Conservation (phyloP, 495 filamentous ascomycete species). For the Poronia punctata region DNA sequence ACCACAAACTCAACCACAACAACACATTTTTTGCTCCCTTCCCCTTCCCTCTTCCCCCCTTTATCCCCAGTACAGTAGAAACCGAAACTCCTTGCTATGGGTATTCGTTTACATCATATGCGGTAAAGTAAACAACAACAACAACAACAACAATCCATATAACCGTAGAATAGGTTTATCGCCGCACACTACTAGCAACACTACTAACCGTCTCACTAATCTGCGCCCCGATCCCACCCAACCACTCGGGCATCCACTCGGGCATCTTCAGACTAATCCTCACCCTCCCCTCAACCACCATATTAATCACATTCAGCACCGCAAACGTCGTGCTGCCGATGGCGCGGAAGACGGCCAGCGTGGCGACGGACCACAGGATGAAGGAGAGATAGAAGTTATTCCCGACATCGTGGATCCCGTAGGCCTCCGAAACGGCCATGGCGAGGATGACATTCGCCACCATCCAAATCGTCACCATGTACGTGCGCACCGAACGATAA, state of each 20-base stretch:
- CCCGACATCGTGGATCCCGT: slow-evolving; percentile 58
- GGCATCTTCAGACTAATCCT: slow-evolving; percentile 50
- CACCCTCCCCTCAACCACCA: slow-evolving; percentile 77
- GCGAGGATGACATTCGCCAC: slow-evolving; percentile 82
- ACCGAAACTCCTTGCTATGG: no score
- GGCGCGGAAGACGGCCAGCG: slow-evolving; percentile 75
- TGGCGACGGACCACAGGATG: slow-evolving; percentile 88
- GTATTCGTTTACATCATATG: no score
- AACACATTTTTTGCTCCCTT: no score
- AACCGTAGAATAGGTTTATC: slow-evolving; percentile 9
- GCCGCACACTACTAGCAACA: slow-evolving; percentile 30
- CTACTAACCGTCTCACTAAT: slow-evolving; percentile 35
- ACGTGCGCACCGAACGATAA: slow-evolving; percentile 94
- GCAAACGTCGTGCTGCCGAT: slow-evolving; percentile 76
- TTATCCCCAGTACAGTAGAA: no score
- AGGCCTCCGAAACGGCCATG: slow-evolving; percentile 90
- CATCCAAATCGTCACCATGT: slow-evolving; percentile 98
- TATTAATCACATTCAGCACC: slow-evolving; percentile 73
- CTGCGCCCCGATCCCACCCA: slow-evolving; percentile 35
- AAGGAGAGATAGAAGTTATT: slow-evolving; percentile 88
- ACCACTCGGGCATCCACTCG: slow-evolving; percentile 45
- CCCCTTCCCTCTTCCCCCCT: no score
- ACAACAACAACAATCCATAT: no score
- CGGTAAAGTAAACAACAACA: no score
- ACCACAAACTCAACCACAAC: no score